Percentiles rank a stretch among this genome's conserved stretches.
phyloP scores from a whole-genome alignment of 2,329 filamentous ascomycete species.

The Niveomyces coronatus region DNA sequence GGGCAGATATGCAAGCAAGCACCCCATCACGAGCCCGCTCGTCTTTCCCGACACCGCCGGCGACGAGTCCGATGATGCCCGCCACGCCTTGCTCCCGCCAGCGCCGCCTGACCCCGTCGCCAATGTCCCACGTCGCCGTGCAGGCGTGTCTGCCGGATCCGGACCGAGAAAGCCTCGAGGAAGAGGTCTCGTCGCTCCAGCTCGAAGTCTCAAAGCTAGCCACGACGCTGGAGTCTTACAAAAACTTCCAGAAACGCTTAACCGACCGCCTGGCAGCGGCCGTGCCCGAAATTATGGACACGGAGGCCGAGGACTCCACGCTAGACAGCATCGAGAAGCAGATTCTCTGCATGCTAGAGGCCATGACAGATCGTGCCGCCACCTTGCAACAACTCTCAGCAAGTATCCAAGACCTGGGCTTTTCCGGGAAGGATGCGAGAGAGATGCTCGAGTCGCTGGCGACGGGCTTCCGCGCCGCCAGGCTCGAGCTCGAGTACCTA shows the following conservation, averaged over 20 bases:
- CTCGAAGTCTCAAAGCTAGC: constrained; percentile 39
- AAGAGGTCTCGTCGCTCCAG: constrained; percentile 37
- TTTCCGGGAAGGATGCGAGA: constrained; percentile 34
- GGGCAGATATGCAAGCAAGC: constrained; percentile 40
- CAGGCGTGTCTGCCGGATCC: constrained; percentile 33
- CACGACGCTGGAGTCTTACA: constrained; percentile 36
- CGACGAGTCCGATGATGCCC: constrained; percentile 36
- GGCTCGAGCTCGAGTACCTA: constrained; percentile 52
- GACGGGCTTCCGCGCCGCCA: constrained; percentile 42
- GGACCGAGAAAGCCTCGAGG: constrained; percentile 31
- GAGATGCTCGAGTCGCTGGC: constrained; percentile 39
- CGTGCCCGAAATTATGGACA: constrained; percentile 8
- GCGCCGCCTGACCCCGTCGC: constrained; percentile 4
- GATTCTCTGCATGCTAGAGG: constrained; percentile 32
- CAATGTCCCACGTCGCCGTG: constrained; percentile 24
- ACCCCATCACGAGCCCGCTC: constrained; percentile 34
- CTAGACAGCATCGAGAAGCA: constrained; percentile 29
- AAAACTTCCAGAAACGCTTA: constrained; percentile 28
- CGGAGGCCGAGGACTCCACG: constrained; percentile 10
- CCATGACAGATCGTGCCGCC: constrained; percentile 37
- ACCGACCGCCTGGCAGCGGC: constrained; percentile 22
- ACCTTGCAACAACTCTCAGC: constrained; percentile 34
- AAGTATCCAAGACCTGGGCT: constrained; percentile 40
- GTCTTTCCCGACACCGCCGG: constrained; percentile 47
- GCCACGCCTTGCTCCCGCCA: constrained; percentile 28